Evolutionary conservation across 768 basidiomycete species (phyloP).

Genomic region (Russula sp.): DNA sequence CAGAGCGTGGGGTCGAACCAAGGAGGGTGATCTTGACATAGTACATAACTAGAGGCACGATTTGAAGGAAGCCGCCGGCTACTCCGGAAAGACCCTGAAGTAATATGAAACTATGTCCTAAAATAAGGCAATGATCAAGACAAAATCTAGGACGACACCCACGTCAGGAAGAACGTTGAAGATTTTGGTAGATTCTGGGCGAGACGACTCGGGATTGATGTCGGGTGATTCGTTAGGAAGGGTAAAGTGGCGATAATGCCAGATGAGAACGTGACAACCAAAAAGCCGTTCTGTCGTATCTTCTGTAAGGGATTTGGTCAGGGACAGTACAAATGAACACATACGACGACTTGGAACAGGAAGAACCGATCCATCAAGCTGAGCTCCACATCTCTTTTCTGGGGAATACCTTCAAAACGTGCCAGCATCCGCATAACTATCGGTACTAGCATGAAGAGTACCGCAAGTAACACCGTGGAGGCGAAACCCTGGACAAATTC

Average conservation of each 20-base stretch:
- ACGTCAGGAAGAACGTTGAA: constrained; percentile 90
- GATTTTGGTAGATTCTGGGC: constrained; percentile 76
- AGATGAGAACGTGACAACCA: constrained; percentile 79
- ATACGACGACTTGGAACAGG: constrained; percentile 84
- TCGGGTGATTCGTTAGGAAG: constrained; percentile 58
- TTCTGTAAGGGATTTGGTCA: neutral
- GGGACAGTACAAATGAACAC: constrained; percentile 27
- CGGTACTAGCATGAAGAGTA: constrained; percentile 87
- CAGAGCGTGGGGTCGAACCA: constrained; percentile 81
- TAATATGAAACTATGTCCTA: constrained; percentile 53
- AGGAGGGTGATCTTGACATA: constrained; percentile 86
- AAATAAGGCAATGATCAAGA: neutral
- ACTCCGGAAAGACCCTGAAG: constrained; percentile 77
- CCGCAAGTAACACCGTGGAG: constrained; percentile 79
- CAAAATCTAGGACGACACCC: constrained; percentile 26
- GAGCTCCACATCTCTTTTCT: constrained; percentile 75
- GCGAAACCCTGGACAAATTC: constrained; percentile 88
- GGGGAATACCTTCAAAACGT: constrained; percentile 86
- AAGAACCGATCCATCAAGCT: constrained; percentile 91
- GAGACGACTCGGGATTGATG: constrained; percentile 60
- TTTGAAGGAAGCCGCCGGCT: constrained; percentile 75
- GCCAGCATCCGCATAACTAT: constrained; percentile 77
- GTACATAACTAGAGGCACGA: constrained; percentile 71
- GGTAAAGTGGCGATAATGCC: constrained; percentile 74
- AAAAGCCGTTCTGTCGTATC: constrained; percentile 73